phyloP scores from a whole-genome alignment of 1,284 basidiomycete species.

The Microbotryum violaceum region DNA sequence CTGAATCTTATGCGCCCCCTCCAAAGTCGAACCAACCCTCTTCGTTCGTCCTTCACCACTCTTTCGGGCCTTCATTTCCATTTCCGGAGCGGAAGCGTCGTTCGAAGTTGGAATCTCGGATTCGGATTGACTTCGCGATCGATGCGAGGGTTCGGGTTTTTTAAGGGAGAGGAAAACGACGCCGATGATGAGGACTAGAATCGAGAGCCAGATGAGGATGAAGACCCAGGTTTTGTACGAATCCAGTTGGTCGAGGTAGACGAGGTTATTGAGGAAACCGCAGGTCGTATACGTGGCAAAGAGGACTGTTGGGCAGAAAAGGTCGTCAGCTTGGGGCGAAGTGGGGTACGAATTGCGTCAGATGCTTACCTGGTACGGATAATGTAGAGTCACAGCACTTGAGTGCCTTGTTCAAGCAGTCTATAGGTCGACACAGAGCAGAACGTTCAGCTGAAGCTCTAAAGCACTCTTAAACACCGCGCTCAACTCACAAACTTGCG shows the following conservation, averaged over 20 bases:
- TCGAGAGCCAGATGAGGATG: slow-evolving; percentile 67
- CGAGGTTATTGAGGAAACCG: slow-evolving; percentile 59
- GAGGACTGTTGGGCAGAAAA: slow-evolving; percentile 45
- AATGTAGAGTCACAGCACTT: slow-evolving; percentile 51
- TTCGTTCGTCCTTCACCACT: not conserved
- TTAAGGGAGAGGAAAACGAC: slow-evolving; percentile 59
- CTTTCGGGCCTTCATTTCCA: slow-evolving; percentile 3
- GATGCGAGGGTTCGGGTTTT: not conserved
- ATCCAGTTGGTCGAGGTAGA: slow-evolving; percentile 31
- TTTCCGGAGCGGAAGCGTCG: slow-evolving; percentile 2
- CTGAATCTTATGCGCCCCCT: slow-evolving; percentile 3
- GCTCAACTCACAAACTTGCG: slow-evolving; percentile 85
- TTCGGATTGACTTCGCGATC: slow-evolving; percentile 12
- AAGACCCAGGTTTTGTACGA: slow-evolving; percentile 73
- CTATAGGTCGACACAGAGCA: not conserved
- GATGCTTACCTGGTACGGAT: slow-evolving; percentile 57
- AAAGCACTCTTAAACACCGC: too few relatives aligned
- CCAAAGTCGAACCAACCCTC: slow-evolving; percentile 1
- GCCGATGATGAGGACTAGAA: slow-evolving; percentile 71
- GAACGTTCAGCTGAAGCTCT: not conserved
- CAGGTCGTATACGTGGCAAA: slow-evolving; percentile 13
- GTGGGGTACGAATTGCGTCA: slow-evolving; percentile 49
- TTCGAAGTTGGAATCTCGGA: not conserved
- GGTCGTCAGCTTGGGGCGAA: too few relatives aligned
- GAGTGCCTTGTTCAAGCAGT: slow-evolving; percentile 18